Evolutionary conservation across 2,329 filamentous ascomycete species (phyloP), one percentile per base, ranked within the genome.

Genomic region (Alternaria incomplexa): DNA sequence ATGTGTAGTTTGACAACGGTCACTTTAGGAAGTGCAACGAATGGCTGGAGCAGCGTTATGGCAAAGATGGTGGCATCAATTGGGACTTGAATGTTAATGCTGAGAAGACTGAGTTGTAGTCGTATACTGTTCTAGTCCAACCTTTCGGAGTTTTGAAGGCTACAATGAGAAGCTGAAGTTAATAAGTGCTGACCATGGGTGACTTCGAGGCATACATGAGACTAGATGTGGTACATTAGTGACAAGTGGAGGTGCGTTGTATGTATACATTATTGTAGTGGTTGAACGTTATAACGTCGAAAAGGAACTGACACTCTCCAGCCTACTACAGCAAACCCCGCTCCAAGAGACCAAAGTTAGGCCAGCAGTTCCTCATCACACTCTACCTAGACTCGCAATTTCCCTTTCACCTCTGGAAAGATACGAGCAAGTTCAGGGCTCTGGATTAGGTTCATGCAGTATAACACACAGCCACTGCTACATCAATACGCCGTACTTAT

Each of bases 1-100:
- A 80, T 26, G 7, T 30, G 6, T 62, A 84, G 82, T 93, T 93
- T 69, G 90, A 92, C 61, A 94, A 91, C 71, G 88, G 89, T 0
- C 93, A 97, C 80, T 97, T 96, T 79, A 89, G 85, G 66, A 88
- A 89, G 81, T 88, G 92, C 50, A 97, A 97, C 75, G 89, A 92
- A 72, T 99, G 96, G 96, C 84, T 99, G 22, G 83, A 86, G 56
- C 80, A 85, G 70, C 85, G 91, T 61, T 97, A 98, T 79, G 96
- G 96, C 0, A 83, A 86, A n/a, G 90, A 90, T 4, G 90, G 88
- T 2, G 87, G 89, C 73, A 93, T 99, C 72, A 91, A 98, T 79
- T 99, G 96, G 95, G 89, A 91, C 75, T 75, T 90, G 63, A 83
- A 86, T 50, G 81, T 83, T 15, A 71, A 77, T 56, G 81, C 82